Evolutionary conservation across 2,329 filamentous ascomycete species (phyloP).

Genomic region (Aspergillus ochraceus): DNA sequence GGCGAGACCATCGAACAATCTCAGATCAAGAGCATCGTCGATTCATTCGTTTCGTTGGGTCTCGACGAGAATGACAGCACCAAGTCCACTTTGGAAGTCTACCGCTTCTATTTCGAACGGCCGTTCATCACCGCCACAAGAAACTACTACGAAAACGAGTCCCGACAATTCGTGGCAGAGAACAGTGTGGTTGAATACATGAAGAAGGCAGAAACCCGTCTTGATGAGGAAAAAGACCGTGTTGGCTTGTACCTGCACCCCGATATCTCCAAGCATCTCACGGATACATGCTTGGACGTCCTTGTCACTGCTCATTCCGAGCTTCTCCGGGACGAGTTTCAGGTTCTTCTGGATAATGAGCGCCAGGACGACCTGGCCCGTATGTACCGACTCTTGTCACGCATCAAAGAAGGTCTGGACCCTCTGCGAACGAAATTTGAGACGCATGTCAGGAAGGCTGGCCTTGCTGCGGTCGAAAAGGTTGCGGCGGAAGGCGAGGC

Average conservation of each 20-base stretch:
- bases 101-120: slow-evolving; percentile 86
- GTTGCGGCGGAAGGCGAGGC: slow-evolving; percentile 84
- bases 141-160: slow-evolving; percentile 86
- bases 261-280: slow-evolving; percentile 81
- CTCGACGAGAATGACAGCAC: slow-evolving; percentile 89
- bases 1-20: slow-evolving; percentile 97
- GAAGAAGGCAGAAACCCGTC: slow-evolving; percentile 92
- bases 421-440: slow-evolving; percentile 86
- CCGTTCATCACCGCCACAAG: slow-evolving; percentile 86
- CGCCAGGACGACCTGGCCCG: slow-evolving; percentile 92
- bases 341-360: slow-evolving; percentile 88
- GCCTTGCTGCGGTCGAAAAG: slow-evolving; percentile 84
- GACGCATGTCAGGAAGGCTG: slow-evolving; percentile 86
- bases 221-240: slow-evolving; percentile 91
- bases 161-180: slow-evolving; percentile 89
- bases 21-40: slow-evolving; percentile 95
- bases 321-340: slow-evolving; percentile 92
- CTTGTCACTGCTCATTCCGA: slow-evolving; percentile 85
- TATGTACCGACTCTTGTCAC: slow-evolving; percentile 89
- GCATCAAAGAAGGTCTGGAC: slow-evolving; percentile 88
- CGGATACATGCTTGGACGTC: slow-evolving; percentile 83
- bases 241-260: slow-evolving; percentile 88
- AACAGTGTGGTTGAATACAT: slow-evolving; percentile 99
- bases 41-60: slow-evolving; percentile 93
- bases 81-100: slow-evolving; percentile 94